phyloP scores from a whole-genome alignment of 257 asterid species.

The Nicotiana knightiana region DNA sequence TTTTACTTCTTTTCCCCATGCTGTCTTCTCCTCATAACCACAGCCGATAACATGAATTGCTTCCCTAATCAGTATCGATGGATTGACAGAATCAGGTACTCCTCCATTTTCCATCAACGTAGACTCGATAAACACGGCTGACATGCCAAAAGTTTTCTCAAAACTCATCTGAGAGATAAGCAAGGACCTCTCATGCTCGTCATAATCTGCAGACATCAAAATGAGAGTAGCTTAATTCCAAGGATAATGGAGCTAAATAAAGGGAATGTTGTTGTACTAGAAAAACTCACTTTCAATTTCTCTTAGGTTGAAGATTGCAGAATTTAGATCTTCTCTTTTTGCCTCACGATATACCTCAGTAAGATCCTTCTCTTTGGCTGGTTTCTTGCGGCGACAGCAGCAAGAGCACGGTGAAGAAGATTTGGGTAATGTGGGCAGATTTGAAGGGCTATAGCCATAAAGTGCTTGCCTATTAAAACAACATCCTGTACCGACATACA shows the following conservation, averaged over 20 bases:
- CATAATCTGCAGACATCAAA: conserved; percentile 48
- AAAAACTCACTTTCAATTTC: conserved; percentile 80
- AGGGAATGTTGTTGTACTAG: not conserved
- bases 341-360: conserved; percentile 81
- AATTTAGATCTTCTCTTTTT: conserved; percentile 84
- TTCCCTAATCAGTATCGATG: conserved; percentile 77
- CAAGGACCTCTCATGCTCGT: conserved; percentile 83
- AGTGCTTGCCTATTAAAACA: conserved; percentile 94
- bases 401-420: conserved; percentile 72
- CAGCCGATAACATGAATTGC: conserved; percentile 96
- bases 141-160: conserved; percentile 91
- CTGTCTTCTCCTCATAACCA: conserved; percentile 95
- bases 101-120: conserved; percentile 95
- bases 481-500: conserved; percentile 94
- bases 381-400: conserved; percentile 80
- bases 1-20: conserved; percentile 99
- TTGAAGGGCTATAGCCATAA: conserved; percentile 86
- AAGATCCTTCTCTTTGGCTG: conserved; percentile 63
- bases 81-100: conserved; percentile 63
- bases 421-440: conserved; percentile 43
- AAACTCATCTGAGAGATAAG: conserved; percentile 95
- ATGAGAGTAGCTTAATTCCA: conserved; percentile 1
- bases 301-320: conserved; percentile 89
- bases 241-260: not conserved
- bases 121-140: conserved; percentile 86